A percentile compares a stretch with the other conserved stretches of the same genome.
phyloP scores from a whole-genome alignment of 345 rosid genomes.

The Gossypium raimondii region DNA sequence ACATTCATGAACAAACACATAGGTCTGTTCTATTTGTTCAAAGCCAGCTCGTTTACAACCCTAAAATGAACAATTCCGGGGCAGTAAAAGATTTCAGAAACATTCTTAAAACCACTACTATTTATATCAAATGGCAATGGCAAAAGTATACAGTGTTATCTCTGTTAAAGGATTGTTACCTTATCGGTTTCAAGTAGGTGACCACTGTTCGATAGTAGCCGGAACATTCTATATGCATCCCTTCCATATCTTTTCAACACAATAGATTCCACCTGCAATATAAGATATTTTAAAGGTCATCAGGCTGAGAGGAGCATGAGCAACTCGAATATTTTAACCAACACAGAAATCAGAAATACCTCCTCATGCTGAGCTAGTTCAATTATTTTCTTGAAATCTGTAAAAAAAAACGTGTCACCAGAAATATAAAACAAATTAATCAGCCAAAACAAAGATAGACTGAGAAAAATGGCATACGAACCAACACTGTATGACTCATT shows the following conservation, averaged over 20 bases:
- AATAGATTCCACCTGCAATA: conserved; percentile 59
- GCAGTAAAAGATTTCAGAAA: not conserved
- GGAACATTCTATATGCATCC: conserved; percentile 72
- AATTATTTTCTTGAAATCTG: conserved; percentile 68
- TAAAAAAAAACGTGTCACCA: conserved; percentile 16
- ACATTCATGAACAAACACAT: not conserved
- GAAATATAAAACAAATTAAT: conserved; percentile 11
- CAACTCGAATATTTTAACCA: not conserved
- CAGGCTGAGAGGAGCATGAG: not conserved
- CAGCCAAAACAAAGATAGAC: conserved; percentile 8
- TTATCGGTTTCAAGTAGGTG: conserved; percentile 68
- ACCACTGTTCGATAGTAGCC: conserved; percentile 47
- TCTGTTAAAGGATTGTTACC: conserved; percentile 32
- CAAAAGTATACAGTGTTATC: not conserved
- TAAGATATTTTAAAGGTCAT: conserved; percentile 14
- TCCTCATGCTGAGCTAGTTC: conserved; percentile 70
- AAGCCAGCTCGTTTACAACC: not conserved
- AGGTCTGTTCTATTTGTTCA: not conserved
- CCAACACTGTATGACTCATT: conserved; percentile 57
- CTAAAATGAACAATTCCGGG: not conserved
- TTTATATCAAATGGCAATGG: not conserved
- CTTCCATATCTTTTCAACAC: conserved; percentile 64
- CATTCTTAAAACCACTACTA: not conserved
- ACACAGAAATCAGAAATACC: conserved; percentile 36
- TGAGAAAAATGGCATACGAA: conserved; percentile 21